phyloP scores from a whole-genome alignment of 768 basidiomycete species.

The Suillus clintonianus region DNA sequence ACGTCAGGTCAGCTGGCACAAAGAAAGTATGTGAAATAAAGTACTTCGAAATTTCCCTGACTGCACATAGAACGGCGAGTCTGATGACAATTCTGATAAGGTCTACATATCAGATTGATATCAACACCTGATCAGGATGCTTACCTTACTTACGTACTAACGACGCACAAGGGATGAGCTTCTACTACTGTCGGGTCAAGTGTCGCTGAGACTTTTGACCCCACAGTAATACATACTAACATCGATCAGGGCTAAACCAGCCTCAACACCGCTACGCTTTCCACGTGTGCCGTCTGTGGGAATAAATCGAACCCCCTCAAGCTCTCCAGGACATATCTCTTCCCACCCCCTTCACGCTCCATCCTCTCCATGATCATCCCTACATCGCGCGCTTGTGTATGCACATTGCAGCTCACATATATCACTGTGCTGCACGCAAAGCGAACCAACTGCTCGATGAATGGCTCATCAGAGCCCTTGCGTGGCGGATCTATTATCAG shows the following conservation, averaged over 20 bases:
- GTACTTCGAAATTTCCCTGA: not conserved
- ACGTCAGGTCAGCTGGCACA: not conserved
- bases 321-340: slow-evolving; percentile 77
- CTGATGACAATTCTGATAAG: not conserved
- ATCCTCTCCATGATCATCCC: slow-evolving; percentile 63
- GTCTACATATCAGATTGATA: not conserved
- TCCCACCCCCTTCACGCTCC: slow-evolving; percentile 39
- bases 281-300: slow-evolving; percentile 95
- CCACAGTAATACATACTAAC: not conserved
- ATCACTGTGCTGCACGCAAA: slow-evolving; percentile 73
- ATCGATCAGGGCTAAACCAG: slow-evolving; percentile 28
- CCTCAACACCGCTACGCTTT: slow-evolving; percentile 73
- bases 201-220: too few species aligned
- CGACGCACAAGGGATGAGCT: not conserved
- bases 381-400: slow-evolving; percentile 88
- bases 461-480: slow-evolving; percentile 87
- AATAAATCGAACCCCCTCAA: slow-evolving; percentile 92
- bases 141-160: not conserved
- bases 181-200: not conserved
- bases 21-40: too few species aligned
- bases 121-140: not conserved
- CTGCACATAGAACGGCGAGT: not conserved
- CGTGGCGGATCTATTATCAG: slow-evolving; percentile 89
- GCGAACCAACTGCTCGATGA: slow-evolving; percentile 72
- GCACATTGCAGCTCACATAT: slow-evolving; percentile 95